A percentile compares a stretch with the other conserved stretches of the same genome.
phyloP scores from a whole-genome alignment of 495 filamentous ascomycete species.

The Bryoglossum gracile region DNA sequence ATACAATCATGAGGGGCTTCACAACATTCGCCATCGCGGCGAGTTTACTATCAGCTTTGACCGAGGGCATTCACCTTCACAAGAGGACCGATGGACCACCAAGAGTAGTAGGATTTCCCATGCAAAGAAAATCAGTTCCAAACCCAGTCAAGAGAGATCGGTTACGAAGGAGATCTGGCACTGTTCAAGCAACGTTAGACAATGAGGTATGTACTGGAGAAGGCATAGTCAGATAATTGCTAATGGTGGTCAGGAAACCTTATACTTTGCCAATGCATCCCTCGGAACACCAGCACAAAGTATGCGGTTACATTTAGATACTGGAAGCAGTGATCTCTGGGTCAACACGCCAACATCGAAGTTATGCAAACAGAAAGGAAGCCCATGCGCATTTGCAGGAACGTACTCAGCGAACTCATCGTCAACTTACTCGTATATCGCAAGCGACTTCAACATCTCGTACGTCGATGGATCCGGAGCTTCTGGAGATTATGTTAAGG shows the following conservation, averaged over 20 bases:
- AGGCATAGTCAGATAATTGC: neutral
- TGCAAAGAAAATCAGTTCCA: constrained; percentile 33
- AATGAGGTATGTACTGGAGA: constrained; percentile 37
- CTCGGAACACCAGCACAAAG: constrained; percentile 62
- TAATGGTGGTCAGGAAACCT: constrained; percentile 38
- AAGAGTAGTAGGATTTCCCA: constrained; percentile 37
- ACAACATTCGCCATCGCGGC: neutral
- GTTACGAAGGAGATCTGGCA: constrained; percentile 37
- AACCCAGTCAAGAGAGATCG: constrained; percentile 37
- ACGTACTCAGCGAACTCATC: constrained; percentile 69
- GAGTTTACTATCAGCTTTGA: neutral
- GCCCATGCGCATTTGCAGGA: constrained; percentile 52
- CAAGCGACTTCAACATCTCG: constrained; percentile 77
- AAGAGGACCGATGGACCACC: constrained; percentile 1
- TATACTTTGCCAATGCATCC: constrained; percentile 67
- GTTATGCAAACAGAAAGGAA: constrained; percentile 41
- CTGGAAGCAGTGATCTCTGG: constrained; percentile 89
- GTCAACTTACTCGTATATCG: constrained; percentile 71
- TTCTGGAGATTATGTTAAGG: constrained; percentile 73
- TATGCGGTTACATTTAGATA: constrained; percentile 67
- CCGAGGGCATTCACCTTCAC: neutral
- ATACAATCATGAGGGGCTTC: neutral
- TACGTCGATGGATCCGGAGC: constrained; percentile 86
- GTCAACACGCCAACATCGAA: constrained; percentile 60
- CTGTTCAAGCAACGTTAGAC: constrained; percentile 36